These are phyloP conservation scores for Geotrichum siamense DNA, from an alignment of 1,139 yeast species.

Conservation along the genomic window DNA sequence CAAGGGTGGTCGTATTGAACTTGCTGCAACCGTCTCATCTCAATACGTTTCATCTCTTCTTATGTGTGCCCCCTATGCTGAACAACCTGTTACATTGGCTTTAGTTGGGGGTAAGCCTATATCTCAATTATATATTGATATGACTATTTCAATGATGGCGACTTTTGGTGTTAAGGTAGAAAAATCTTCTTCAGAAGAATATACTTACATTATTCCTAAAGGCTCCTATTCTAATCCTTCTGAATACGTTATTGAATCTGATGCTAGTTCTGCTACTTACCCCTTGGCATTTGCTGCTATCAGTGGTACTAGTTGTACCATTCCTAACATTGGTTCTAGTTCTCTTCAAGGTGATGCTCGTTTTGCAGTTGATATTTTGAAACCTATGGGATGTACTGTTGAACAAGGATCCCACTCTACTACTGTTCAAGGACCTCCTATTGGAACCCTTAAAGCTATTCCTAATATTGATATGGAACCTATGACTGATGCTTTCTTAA, in stretches of 20 bases:
- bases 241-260: slow-evolving; percentile 87
- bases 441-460: slow-evolving; percentile 61
- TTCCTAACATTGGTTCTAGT: slow-evolving; percentile 88
- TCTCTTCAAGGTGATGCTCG: slow-evolving; percentile 97
- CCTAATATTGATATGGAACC: slow-evolving; percentile 93
- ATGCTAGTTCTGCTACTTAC: slow-evolving; percentile 98
- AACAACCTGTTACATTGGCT: slow-evolving; percentile 75
- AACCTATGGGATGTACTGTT: slow-evolving; percentile 93
- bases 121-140: slow-evolving; percentile 89
- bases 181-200: slow-evolving; percentile 59
- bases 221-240: slow-evolving; percentile 74
- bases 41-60: slow-evolving; percentile 94
- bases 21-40: slow-evolving; percentile 93
- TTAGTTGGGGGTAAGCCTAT: slow-evolving; percentile 96
- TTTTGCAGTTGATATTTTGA: slow-evolving; percentile 86
- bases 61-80: slow-evolving; percentile 97
- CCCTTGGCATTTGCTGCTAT: slow-evolving; percentile 98
- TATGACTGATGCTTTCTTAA: slow-evolving; percentile 97
- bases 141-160: slow-evolving; percentile 95
- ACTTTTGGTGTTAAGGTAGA: slow-evolving; percentile 79
- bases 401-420: slow-evolving; percentile 77
- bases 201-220: slow-evolving; percentile 85
- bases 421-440: slow-evolving; percentile 83
- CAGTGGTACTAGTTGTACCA: slow-evolving; percentile 85
- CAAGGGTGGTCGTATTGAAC: slow-evolving; percentile 85